Conservation (phyloP, 1,284 basidiomycete genomes). For the Earliella scabrosa region DNA sequence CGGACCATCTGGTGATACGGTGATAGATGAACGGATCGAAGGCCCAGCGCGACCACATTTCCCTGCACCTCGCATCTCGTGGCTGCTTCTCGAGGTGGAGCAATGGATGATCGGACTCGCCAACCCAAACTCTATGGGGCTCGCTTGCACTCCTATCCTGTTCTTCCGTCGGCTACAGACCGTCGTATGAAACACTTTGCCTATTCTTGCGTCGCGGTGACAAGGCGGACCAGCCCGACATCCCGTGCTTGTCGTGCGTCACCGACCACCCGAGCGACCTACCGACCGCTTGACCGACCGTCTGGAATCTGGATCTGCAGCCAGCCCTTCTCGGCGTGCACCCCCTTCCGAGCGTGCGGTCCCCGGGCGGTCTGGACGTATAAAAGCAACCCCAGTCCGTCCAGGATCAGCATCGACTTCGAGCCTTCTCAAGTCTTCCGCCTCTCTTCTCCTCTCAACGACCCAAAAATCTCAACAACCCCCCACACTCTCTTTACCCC, state of each 20-base stretch:
- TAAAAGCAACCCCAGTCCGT: constrained; percentile 2
- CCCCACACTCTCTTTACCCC: constrained; percentile 44
- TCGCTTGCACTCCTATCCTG: constrained; percentile 8
- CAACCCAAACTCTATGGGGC: not conserved
- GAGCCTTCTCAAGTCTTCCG: constrained; percentile 12
- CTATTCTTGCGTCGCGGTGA: constrained; percentile 3
- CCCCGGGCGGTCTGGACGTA: not conserved
- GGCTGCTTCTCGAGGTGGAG: constrained; percentile 12
- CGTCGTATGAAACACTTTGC: constrained; percentile 17
- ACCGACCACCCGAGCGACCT: too few relatives aligned
- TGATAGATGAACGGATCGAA: constrained; percentile 9
- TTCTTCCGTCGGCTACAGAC: constrained; percentile 19
- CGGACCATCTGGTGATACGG: not conserved
- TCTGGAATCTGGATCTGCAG: not conserved
- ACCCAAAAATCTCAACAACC: constrained; percentile 12
- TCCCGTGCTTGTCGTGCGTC: not conserved
- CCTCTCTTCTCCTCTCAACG: constrained; percentile 10
- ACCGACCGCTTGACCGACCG: too few relatives aligned
- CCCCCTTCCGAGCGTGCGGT: not conserved
- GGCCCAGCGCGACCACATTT: not conserved
- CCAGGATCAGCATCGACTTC: constrained; percentile 22
- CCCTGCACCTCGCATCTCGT: not conserved
- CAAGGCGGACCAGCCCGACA: not conserved
- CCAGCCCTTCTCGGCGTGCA: not conserved
- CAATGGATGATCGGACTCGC: constrained; percentile 13